phyloP scores from a whole-genome alignment of 2,329 filamentous ascomycete genomes.

The Pezicula carpinea region DNA sequence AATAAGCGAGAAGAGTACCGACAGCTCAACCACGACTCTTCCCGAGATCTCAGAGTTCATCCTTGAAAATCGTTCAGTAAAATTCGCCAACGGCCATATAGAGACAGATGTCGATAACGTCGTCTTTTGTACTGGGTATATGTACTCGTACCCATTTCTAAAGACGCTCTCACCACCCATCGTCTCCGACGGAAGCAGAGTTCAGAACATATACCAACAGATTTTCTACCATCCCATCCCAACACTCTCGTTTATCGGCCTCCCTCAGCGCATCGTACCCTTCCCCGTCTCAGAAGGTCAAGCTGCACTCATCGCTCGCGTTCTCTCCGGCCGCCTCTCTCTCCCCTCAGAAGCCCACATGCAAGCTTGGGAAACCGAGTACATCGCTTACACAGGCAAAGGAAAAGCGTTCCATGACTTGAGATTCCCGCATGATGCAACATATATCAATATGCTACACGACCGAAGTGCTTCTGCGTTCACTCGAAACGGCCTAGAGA shows the following conservation, averaged over 20 bases:
- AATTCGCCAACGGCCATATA: slow-evolving; percentile 58
- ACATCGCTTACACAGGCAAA: slow-evolving; percentile 31
- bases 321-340: slow-evolving; percentile 64
- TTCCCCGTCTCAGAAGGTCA: slow-evolving; percentile 76
- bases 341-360: slow-evolving; percentile 62
- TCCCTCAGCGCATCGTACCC: slow-evolving; percentile 78
- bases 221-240: slow-evolving; percentile 70
- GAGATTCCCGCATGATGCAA: slow-evolving; percentile 51
- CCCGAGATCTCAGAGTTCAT: slow-evolving; percentile 51
- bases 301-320: slow-evolving; percentile 66
- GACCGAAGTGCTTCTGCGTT: slow-evolving; percentile 51
- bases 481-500: slow-evolving; percentile 23
- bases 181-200: slow-evolving; percentile 61
- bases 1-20: slow-evolving; percentile 49
- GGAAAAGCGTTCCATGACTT: slow-evolving; percentile 40
- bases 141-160: slow-evolving; percentile 75
- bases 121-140: slow-evolving; percentile 82
- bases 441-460: slow-evolving; percentile 63
- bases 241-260: slow-evolving; percentile 67
- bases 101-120: slow-evolving; percentile 66
- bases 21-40: neutral
- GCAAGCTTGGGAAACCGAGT: slow-evolving; percentile 56
- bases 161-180: slow-evolving; percentile 42
- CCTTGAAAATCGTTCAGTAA: slow-evolving; percentile 49
- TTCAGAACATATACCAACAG: slow-evolving; percentile 71